Base-by-base conservation (phyloP, 2,329 filamentous ascomycete genomes). In the Fusarium aywerte region DNA sequence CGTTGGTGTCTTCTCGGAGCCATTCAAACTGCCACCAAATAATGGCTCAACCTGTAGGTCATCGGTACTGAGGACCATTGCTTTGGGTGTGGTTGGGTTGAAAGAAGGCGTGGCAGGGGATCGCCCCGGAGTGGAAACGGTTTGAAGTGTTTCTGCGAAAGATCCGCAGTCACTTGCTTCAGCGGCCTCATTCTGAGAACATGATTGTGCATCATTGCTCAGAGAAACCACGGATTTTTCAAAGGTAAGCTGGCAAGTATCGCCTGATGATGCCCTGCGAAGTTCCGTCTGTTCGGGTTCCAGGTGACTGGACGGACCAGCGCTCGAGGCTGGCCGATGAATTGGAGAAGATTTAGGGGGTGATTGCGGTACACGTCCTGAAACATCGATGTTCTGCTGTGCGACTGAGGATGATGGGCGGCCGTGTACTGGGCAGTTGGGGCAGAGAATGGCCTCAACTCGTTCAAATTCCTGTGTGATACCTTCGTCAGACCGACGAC, bases 41-140 rank as follows among this genome's bases (percentile, higher is more conserved):
- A 60, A 29, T 6, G 56, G n/a, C 11, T 67, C 61, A 4, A 58
- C 13, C 2, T 69, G 55, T 4, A 31, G 13, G 12, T 63, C 56
- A 7, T 64, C 40, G 1, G 56, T 49, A 4, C 43, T 35, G 23
- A 68, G 16, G 2, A 58, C 18, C 74, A 77, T 76, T 5, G 75
- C 75, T 25, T 68, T 76, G 1, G 76, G 75, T 0, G 76, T 78
- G 6, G 45, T 62, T 1, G 76, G 74, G 12, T 75, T 72, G 23
- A 74, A 76, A 1, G n/a, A 50, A 2, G 58, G 68, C 7, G 68
- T 69, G 8, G 69, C 52, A 1, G 69, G 69, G 4, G 69, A 73
- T 23, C 58, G 61, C 2, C 67, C 63, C 0, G 60, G 31, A 0
- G 70, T 58, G 4, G 67, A 56, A 18, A 62, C 39, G 2, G 64